Evolutionary conservation across 1,139 yeast species (phyloP), one percentile per base, ranked within the genome.

Genomic region (Geotrichum histeridarum): DNA sequence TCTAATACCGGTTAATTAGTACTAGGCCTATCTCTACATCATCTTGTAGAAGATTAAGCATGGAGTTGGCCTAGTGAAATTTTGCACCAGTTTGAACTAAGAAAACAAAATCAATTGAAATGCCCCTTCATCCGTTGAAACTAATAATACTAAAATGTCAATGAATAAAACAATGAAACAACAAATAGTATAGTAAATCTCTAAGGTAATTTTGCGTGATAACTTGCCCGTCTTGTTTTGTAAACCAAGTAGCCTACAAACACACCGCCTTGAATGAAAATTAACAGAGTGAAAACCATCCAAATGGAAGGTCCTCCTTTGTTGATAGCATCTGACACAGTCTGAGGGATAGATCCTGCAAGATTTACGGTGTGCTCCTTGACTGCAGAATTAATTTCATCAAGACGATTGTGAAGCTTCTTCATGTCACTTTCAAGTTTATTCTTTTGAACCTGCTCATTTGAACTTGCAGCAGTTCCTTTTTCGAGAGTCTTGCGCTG

Each of bases 261-360:
- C 27, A 65, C 50, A 27, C 62, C 60, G 27, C 64, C 66, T 53
- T 66, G 69, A n/a, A 65, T 61, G n/a, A 60, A 48, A 42, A 68
- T 56, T 36, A 67, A 56, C 22, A 66, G 41, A 8, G 60, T 59
- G 41, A 67, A 53, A 22, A 64, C 54, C 31, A 60, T 50, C 69
- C 69, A 67, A 30, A 67, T 56, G 39, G 65, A 59, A 7, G 68
- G 66, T 1, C 69, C 69, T 12, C 67, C 67, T 32, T 60, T 63
- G 32, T 54, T 55, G 37, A 65, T 54, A 18, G 70, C 70, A 8
- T 57, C 62, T 14, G 62, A 57, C 39, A 67, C 60, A 1, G 68
- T 60, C 15, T 63, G 67, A 1, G 69, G 64, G 9, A 67, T 48
- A 2, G 65, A 51, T 7, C 68, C 68, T 1, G 38, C 43, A 48